Base-by-base conservation (phyloP, 1,284 basidiomycete genomes). In the Apiotrichum siamense region DNA sequence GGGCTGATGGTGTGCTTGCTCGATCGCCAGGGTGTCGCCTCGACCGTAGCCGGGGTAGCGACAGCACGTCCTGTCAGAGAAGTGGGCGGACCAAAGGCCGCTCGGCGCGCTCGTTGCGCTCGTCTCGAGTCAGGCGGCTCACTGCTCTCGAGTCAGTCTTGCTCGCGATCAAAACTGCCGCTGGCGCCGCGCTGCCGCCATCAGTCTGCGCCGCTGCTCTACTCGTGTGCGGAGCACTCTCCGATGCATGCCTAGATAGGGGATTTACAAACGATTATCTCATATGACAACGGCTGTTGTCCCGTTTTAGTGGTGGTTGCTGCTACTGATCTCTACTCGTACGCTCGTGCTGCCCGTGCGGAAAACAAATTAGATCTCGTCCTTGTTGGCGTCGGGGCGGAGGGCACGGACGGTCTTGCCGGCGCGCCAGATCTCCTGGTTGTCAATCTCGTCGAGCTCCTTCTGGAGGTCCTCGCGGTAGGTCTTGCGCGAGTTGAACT, bases 381-480 rank as follows among this genome's bases (percentile, higher is more conserved):
- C 66, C 65, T 69, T 72, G 54, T 53, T 48, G 57, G 66, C 64
- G 54, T 72, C 70, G 54, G 70, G 70, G 64, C 72, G 61, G 59
- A 76, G 74, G 41, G 41, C 52, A 53, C 77, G 68, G 58, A 78
- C 77, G 53, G 76, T 75, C 82, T 74, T 77, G 80, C 87, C 90
- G 61, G 92, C 92, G 61, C 88, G 79, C 92, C 94, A 98, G 77
- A 98, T 97, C 80, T 98, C 94, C 62, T 74, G 73, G 62, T 69
- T 66, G 77, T 97, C 86, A 68, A 99, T 97, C 75, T 89, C 91
- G 73, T 85, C 86, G 57, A 96, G 83, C 79, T 99, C 94, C 80
- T 84, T 87, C 63, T 87, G 86, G 61, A 97, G 85, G 73, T 96
- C 92, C 75, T 91, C 78, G 58, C 93, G 87, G 80, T 99, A 99